These are phyloP conservation scores for Suhomyces yuchorum DNA, from an alignment of 1,139 yeast genomes.

Conservation along the genomic window DNA sequence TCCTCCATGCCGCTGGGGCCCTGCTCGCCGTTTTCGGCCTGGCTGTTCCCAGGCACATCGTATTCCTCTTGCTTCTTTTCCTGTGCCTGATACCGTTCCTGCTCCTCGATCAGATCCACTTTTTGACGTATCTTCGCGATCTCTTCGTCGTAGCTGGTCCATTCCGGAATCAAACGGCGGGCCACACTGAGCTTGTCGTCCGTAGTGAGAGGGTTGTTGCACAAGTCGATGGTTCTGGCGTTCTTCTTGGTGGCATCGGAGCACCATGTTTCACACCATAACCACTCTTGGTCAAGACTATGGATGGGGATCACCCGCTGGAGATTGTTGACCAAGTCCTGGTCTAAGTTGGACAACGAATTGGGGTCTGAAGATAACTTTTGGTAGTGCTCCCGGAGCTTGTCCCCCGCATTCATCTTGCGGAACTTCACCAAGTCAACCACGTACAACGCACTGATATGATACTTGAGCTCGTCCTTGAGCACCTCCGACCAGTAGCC, in stretches of 20 bases:
- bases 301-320: slow-evolving; percentile 68
- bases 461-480: slow-evolving; percentile 63
- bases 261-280: slow-evolving; percentile 96
- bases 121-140: neutral
- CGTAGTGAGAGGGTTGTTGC: slow-evolving; percentile 79
- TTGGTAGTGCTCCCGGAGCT: slow-evolving; percentile 84
- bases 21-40: neutral
- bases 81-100: neutral
- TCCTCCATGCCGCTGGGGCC: neutral
- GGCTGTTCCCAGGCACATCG: neutral
- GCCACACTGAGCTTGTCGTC: slow-evolving; percentile 79
- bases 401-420: slow-evolving; percentile 71
- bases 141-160: slow-evolving; percentile 60
- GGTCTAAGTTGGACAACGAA: slow-evolving; percentile 83
- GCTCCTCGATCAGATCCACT: neutral
- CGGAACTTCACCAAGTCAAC: slow-evolving; percentile 74
- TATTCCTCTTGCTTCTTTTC: neutral
- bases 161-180: slow-evolving; percentile 73
- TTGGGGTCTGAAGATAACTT: slow-evolving; percentile 73
- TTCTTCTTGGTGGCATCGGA: slow-evolving; percentile 56
- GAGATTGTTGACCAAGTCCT: slow-evolving; percentile 86
- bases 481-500: slow-evolving; percentile 84
- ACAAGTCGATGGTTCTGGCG: slow-evolving; percentile 81
- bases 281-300: slow-evolving; percentile 80
- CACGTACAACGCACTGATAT: slow-evolving; percentile 82